Base-by-base conservation (phyloP, 352 stramenopile species). In the Achlya hypogyna region DNA sequence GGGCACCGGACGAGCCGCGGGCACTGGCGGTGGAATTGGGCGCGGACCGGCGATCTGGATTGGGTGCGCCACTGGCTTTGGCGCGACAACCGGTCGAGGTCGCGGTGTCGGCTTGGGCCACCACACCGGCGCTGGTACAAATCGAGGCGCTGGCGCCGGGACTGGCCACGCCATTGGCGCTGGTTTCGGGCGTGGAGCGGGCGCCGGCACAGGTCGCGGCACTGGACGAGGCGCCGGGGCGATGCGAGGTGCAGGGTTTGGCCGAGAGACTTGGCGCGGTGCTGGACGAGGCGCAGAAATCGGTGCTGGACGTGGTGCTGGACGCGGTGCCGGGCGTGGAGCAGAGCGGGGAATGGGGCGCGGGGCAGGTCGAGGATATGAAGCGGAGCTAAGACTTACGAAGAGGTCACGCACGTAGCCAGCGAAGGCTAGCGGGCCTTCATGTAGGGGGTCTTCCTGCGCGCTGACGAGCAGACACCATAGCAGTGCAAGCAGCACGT, bases 301-400 rank as follows among this genome's bases (percentile, higher is more conserved):
- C 22, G 42, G 42, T 49, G 49, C 49, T 16, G 49, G 27, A 25
- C 45, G 40, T 40, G 60, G 18, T 23, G 60, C 18, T 22, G 60
- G 60, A 5, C 51, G 18, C 20, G 40, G 58, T 34, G 42, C 10
- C 4, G 14, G 43, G 27, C 29, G 10, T 35, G 60, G 32, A 67
- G 51, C 14, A 32, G 51, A 5, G 12, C 29, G 4, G 45, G 29
- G 60, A 34, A 49, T 43, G 20, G 60, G 60, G 0, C 0, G 31
- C 29, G 60, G 60, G n/a, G 60, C 60, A 25, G 60, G 60, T 23
- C 32, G 29, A 38, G 60, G 60, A 6, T 28, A 29, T 28, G 60
- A 43, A 23, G 38, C 60, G 22, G 60, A 43, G 20, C 28, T 34
- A 14, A 42, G 14, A 14, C 34, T 42, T 14, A 14, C 14, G 34